Evolutionary conservation across 2,329 filamentous ascomycete species (phyloP).

Genomic region (Hirsutella thompsonii): DNA sequence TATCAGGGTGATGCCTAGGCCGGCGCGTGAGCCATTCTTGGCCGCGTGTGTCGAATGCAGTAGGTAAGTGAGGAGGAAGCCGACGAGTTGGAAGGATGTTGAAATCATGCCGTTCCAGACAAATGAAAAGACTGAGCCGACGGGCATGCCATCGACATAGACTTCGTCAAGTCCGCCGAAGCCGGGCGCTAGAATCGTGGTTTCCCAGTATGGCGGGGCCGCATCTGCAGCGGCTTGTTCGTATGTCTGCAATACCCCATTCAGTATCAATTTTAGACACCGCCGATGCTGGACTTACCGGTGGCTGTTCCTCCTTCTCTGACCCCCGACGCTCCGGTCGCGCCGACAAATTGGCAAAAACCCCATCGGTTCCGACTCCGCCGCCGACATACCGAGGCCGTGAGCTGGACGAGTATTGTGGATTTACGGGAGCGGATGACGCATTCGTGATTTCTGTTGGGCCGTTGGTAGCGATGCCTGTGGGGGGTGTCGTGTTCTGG

Average conservation of each 20-base stretch:
- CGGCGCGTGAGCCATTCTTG: constrained; percentile 91
- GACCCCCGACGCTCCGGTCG: constrained; percentile 75
- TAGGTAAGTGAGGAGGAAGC: constrained; percentile 94
- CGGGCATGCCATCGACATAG: constrained; percentile 90
- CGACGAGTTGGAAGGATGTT: constrained; percentile 92
- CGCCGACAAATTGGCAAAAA: constrained; percentile 89
- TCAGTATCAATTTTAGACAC: constrained; percentile 17
- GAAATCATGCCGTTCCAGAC: constrained; percentile 94
- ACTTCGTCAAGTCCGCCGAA: constrained; percentile 87
- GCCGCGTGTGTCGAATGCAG: constrained; percentile 95
- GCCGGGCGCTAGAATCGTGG: constrained; percentile 88
- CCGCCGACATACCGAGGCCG: constrained; percentile 49
- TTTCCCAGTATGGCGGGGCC: constrained; percentile 97
- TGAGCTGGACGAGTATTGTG: constrained; percentile 18
- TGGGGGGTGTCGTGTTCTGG: constrained; percentile 31
- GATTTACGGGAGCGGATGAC: no score
- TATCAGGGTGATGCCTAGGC: constrained; percentile 86
- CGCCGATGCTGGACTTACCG: constrained; percentile 46
- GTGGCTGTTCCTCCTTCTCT: constrained; percentile 78
- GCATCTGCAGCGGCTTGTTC: constrained; percentile 96
- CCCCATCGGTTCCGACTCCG: constrained; percentile 76
- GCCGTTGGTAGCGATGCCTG: constrained; percentile 1
- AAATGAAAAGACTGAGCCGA: constrained; percentile 76
- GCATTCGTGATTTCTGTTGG: no score
- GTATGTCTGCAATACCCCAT: constrained; percentile 54